A percentile compares a stretch with the other conserved stretches of the same genome.
Evolutionary conservation across 169 alveolate genomes (phyloP).

Genomic region (Plasmodium ovale): DNA sequence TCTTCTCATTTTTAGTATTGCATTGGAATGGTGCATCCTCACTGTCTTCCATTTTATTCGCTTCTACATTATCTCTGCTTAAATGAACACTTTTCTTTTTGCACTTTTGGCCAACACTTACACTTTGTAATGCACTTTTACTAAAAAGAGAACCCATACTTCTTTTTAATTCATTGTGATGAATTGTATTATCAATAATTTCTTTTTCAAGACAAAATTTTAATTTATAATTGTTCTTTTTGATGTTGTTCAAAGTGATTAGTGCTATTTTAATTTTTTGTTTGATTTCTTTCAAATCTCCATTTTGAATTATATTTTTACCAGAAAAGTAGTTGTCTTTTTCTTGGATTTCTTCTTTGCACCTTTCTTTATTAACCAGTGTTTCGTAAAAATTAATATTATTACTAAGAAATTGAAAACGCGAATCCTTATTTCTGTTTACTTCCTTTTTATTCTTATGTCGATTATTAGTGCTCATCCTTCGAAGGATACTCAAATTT

Average conservation of each 20-base stretch:
- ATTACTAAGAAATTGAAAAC: conserved; percentile 50
- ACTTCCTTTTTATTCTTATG: conserved; percentile 27
- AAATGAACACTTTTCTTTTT: conserved; percentile 1
- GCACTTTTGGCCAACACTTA: conserved; percentile 1
- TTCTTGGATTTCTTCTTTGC: conserved; percentile 26
- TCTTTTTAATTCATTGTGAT: conserved; percentile 72
- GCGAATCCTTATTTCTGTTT: conserved; percentile 31
- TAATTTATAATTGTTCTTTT: conserved; percentile 73
- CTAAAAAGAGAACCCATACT: conserved; percentile 51
- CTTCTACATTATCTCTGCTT: conserved; percentile 10
- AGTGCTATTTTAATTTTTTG: conserved; percentile 55
- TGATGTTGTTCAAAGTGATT: conserved; percentile 57
- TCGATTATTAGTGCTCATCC: conserved; percentile 59
- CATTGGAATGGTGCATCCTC: too few relatives aligned
- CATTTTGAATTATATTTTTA: conserved; percentile 56
- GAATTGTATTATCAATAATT: conserved; percentile 72
- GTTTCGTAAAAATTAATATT: conserved; percentile 75
- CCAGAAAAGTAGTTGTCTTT: conserved; percentile 2
- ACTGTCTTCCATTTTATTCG: background rate
- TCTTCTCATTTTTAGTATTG: background rate
- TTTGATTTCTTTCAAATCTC: conserved; percentile 61
- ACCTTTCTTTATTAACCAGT: conserved; percentile 47
- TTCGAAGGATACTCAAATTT: conserved; percentile 44
- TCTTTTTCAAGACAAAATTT: conserved; percentile 73
- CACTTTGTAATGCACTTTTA: conserved; percentile 33